Conservation (phyloP, 768 basidiomycete genomes). For the Pholiota conissans region DNA sequence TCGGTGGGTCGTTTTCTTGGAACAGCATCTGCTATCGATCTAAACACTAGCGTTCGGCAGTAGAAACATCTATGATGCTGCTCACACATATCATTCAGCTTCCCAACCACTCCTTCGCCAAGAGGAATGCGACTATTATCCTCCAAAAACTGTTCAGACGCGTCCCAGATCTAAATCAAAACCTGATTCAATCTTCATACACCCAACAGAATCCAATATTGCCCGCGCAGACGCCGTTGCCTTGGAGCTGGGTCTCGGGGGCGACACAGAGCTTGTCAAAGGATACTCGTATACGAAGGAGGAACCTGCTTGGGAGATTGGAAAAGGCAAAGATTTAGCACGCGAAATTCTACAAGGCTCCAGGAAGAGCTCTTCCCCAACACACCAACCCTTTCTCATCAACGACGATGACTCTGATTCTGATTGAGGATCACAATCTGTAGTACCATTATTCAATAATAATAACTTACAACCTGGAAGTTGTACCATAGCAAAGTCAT, state of each 20-base stretch:
- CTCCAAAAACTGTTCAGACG: conserved; percentile 21
- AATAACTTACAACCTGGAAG: not conserved
- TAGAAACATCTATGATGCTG: not conserved
- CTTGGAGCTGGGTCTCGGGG: conserved; percentile 49
- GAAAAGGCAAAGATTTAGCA: conserved; percentile 51
- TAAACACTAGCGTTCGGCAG: not conserved
- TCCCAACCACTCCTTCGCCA: conserved; percentile 18
- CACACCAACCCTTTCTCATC: conserved; percentile 21
- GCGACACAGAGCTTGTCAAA: conserved; percentile 48
- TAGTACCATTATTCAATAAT: not conserved
- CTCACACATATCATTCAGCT: conserved; percentile 6
- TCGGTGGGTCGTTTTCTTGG: conserved; percentile 15
- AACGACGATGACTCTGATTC: conserved; percentile 25
- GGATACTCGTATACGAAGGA: conserved; percentile 35
- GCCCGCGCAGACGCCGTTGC: conserved; percentile 68
- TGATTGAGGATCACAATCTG: conserved; percentile 12
- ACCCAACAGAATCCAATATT: conserved; percentile 61
- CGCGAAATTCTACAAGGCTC: conserved; percentile 37
- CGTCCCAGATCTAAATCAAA: conserved; percentile 53
- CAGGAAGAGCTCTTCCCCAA: conserved; percentile 6
- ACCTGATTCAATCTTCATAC: conserved; percentile 61
- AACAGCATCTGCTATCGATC: not conserved
- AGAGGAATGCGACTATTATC: conserved; percentile 18
- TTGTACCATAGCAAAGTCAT: conserved; percentile 9
- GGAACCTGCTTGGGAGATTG: conserved; percentile 47